Conservation (phyloP, 495 filamentous ascomycete genomes). For the Podospora pseudoanserina region DNA sequence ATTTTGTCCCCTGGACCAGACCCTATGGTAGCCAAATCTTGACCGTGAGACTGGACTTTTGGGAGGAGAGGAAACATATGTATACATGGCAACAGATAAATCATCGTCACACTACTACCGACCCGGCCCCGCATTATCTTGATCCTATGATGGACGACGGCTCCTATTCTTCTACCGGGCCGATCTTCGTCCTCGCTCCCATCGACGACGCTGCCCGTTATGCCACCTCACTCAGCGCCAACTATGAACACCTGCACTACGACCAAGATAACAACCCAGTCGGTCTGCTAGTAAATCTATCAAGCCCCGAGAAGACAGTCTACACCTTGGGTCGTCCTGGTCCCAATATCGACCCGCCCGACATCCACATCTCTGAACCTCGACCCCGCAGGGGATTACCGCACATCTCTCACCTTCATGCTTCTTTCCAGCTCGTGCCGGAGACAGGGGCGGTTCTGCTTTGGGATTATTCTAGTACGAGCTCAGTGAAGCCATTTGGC, state of each 20-base stretch:
- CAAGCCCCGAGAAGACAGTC: slow-evolving; percentile 9
- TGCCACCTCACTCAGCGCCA: slow-evolving; percentile 16
- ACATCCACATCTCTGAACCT: slow-evolving; percentile 30
- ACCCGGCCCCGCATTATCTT: neutral
- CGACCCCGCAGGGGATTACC: slow-evolving; percentile 16
- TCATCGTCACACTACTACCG: neutral
- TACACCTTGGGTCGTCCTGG: slow-evolving; percentile 23
- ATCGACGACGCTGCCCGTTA: slow-evolving; percentile 21
- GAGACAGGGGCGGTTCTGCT: slow-evolving; percentile 31
- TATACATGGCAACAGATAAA: neutral
- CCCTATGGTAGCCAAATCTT: neutral
- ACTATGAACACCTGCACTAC: slow-evolving; percentile 15
- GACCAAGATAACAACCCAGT: slow-evolving; percentile 15
- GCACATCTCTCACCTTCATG: slow-evolving; percentile 25
- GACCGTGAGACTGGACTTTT: neutral
- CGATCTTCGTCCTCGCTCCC: slow-evolving; percentile 24
- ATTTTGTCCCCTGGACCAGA: neutral
- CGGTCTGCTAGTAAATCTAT: slow-evolving; percentile 29
- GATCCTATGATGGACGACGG: neutral
- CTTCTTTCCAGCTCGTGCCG: slow-evolving; percentile 27
- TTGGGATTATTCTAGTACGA: slow-evolving; percentile 23
- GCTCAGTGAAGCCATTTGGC: slow-evolving; percentile 24
- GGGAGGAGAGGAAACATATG: neutral
- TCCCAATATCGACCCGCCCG: slow-evolving; percentile 6
- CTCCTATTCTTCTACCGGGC: neutral